Base-by-base conservation (phyloP, 2,329 filamentous ascomycete species). In the Trichoderma sp. region DNA sequence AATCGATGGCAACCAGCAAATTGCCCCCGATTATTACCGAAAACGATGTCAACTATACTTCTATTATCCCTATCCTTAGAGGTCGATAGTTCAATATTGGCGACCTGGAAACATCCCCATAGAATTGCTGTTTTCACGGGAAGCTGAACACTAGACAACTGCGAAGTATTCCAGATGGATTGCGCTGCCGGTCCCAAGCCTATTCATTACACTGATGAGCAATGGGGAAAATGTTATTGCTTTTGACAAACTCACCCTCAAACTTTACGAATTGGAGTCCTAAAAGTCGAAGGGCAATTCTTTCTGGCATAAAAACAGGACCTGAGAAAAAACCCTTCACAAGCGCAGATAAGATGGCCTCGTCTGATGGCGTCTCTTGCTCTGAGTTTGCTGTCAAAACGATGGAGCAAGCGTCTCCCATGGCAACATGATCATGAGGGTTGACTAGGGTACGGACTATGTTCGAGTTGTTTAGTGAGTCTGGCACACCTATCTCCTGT, bases 1-100 rank as follows among this genome's bases (percentile, higher is more conserved):
- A 65, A 56, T 31, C 62, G 49, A 43, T 65, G 62, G 27, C 62
- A 65, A 6, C 62, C 62, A 43, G 62, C 62, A 16, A 65, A 65
- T 19, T 52, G 16, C 11, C 24, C 52, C 11, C 13, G 19, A 11
- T 14, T 33, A 19, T 56, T 53, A 43, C 62, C 62, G 27, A 65
- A 65, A 24, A 65, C 62, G 24, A 65, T 31, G 24, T 56, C 62
- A 43, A 52, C 19, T 0, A 35, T 43, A 21, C 62, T 65, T 40
- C 6, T 37, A 16, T 7, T 33, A 8, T 7, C 11, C 29, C 16
- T 7, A 4, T 53, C 2, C 5, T 21, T 19, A 2, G 6, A 29
- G 14, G 6, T n/a, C 21, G 52, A 31, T 6, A 56, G 24, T 5
- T 65, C 49, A 16, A 56, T 43, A 1, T 65, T 27, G 11, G 62